Conservation (phyloP, 2,329 filamentous ascomycete genomes). For the Colletotrichum spinosum region DNA sequence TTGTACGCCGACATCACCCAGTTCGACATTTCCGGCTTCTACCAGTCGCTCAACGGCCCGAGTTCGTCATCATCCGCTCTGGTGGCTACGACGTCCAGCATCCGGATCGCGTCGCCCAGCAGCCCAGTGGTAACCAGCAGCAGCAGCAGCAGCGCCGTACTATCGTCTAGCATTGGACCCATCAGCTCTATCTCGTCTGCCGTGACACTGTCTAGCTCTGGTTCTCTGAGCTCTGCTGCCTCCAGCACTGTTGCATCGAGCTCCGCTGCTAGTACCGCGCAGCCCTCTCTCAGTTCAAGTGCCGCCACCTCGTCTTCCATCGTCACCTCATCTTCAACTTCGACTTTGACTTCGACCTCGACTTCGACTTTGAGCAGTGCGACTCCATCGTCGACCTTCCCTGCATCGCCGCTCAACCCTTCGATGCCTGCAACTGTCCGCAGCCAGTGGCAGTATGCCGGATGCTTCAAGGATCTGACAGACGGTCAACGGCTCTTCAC, state of each 20-base stretch:
- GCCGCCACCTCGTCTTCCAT: constrained; percentile 17
- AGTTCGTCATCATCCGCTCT: constrained; percentile 24
- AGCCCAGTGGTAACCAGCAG: neutral
- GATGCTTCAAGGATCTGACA: constrained; percentile 42
- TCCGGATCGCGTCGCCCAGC: constrained; percentile 26
- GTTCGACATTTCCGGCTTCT: constrained; percentile 43
- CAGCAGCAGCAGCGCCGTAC: no score
- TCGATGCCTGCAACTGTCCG: constrained; percentile 32
- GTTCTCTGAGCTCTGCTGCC: neutral
- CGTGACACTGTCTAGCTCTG: neutral
- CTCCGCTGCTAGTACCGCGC: neutral
- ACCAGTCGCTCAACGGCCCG: constrained; percentile 25
- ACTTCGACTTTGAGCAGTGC: constrained; percentile 25
- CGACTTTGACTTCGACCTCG: constrained; percentile 12
- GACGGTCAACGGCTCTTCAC: constrained; percentile 36
- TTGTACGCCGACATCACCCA: constrained; percentile 45
- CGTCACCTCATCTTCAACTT: constrained; percentile 12
- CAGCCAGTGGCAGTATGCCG: constrained; percentile 40
- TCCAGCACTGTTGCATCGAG: neutral
- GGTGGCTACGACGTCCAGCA: constrained; percentile 21
- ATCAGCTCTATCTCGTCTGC: neutral
- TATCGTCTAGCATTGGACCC: no score
- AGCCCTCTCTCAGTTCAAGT: neutral
- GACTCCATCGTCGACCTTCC: constrained; percentile 17
- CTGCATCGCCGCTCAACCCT: constrained; percentile 36